Evolutionary conservation across 163 green algal species (phyloP).

Genomic region (Chlamydomonas reinhardtii): DNA sequence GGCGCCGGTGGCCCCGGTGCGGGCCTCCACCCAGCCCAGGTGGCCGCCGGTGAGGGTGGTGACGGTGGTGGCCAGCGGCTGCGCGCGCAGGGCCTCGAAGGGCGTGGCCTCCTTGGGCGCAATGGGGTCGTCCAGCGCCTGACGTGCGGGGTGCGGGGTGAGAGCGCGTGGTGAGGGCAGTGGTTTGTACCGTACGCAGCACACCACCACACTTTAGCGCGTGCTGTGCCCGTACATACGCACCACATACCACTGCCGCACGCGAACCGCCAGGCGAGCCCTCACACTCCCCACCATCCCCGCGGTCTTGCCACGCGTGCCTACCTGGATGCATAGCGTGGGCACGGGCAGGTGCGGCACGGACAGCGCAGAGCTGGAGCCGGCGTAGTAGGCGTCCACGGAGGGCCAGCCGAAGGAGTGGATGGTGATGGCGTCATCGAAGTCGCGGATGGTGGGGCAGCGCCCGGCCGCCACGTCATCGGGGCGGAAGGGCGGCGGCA

Average conservation of each 20-base stretch:
- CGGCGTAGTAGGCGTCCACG: constrained; percentile 94
- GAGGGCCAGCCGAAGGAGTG: constrained; percentile 87
- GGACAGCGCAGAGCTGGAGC: constrained; percentile 61
- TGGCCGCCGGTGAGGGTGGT: constrained; percentile 89
- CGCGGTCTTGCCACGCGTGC: too few species aligned
- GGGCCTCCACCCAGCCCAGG: constrained; percentile 87
- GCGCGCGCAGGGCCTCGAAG: constrained; percentile 74
- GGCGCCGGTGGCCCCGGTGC: constrained; percentile 71
- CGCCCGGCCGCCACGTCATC: constrained; percentile 58
- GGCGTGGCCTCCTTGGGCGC: constrained; percentile 87
- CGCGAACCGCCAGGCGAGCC: too few species aligned
- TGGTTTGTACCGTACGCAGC: too few species aligned
- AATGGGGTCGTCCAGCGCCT: constrained; percentile 96
- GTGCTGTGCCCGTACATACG: too few species aligned
- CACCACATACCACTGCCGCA: too few species aligned
- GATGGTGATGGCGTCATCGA: constrained; percentile 95
- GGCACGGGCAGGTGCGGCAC: constrained; percentile 81
- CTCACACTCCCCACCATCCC: too few species aligned
- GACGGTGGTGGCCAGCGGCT: constrained; percentile 88
- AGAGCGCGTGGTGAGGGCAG: constrained; percentile 69
- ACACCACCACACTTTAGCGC: too few species aligned
- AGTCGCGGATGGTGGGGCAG: constrained; percentile 86
- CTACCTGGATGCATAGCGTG: constrained; percentile 86
- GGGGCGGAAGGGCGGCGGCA: constrained; percentile 59
- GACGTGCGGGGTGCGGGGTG: constrained; percentile 92